Conservation (phyloP, 371 early-diverging fungal species). For the Mucor velutinosus region DNA sequence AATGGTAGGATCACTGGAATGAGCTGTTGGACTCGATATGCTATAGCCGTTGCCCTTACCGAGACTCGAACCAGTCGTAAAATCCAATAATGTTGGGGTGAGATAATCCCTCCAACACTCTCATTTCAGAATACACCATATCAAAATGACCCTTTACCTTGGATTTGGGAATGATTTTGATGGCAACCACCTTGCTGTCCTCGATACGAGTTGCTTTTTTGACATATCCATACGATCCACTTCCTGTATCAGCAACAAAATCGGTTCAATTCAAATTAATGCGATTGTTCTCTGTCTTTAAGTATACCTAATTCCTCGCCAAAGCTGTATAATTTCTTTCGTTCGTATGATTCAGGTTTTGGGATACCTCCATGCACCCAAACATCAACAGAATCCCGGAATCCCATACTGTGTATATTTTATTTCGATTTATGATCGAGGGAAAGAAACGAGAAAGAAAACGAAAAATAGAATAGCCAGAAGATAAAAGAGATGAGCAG, state of each 20-base stretch:
- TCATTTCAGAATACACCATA: constrained; percentile 77
- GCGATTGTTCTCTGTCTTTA: not conserved
- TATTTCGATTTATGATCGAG: not conserved
- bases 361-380: constrained; percentile 26
- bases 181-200: constrained; percentile 63
- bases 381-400: constrained; percentile 16
- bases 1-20: not conserved
- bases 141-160: constrained; percentile 64
- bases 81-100: constrained; percentile 85
- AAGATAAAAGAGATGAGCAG: not conserved
- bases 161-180: constrained; percentile 78
- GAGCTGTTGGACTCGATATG: not conserved
- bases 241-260: constrained; percentile 37
- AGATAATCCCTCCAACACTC: constrained; percentile 61
- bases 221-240: constrained; percentile 82
- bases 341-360: constrained; percentile 69
- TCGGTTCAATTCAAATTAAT: not conserved
- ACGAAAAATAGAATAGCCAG: not conserved
- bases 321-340: constrained; percentile 68
- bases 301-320: constrained; percentile 56
- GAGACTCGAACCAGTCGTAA: constrained; percentile 78
- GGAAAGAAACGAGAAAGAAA: not conserved
- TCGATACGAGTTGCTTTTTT: constrained; percentile 59
- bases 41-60: not conserved
- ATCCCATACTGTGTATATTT: constrained; percentile 14